Evolutionary conservation across 139 green algal species (phyloP), one percentile per base, ranked within the genome.

Genomic region (Picochlorum sp.): DNA sequence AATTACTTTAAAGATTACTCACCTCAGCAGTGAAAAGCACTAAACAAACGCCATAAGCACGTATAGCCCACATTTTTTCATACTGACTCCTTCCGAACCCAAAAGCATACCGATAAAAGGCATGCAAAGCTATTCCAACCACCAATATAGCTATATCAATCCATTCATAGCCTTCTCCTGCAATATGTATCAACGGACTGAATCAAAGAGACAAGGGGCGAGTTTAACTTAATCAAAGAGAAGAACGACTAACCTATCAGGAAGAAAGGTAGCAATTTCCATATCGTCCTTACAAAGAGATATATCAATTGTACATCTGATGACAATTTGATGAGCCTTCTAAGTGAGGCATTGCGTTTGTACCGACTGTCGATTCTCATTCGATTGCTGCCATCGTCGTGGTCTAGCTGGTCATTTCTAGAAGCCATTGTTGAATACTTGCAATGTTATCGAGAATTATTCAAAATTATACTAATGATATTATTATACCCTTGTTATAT

Each of bases 71-170:
- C 10, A 49, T 29, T 22, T 59, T 59, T 43, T 59, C 52, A 45
- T 59, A 30, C 52, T 59, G 52, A 30, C 20, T 30, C 13, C 24
- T 47, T 18, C 52, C 52, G 26, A 36, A 59, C 26, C 52, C 52
- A 59, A 59, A 59, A 22, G n/a, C 52, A 59, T 59, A 45, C 16
- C 24, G 52, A 14, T 59, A 59, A 12, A 59, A 50, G n/a, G 24
- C 20, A 45, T 51, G 53, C 20, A 59, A 45, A 20, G 14, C 16
- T 26, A 50, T 20, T 14, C 52, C 52, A 12, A 44, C 22, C 0
- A 59, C 7, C 12, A 59, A 45, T 20, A 59, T 49, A 2, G 28
- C 6, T 31, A 30, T 12, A 53, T 53, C 44, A 18, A 20, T 9
- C 2, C 26, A 7, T 6, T 47, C 18, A 47, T 26, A 12, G 1